Evolutionary conservation across 805 yeast species (phyloP).

Genomic region (Lachancea nothofagi): DNA sequence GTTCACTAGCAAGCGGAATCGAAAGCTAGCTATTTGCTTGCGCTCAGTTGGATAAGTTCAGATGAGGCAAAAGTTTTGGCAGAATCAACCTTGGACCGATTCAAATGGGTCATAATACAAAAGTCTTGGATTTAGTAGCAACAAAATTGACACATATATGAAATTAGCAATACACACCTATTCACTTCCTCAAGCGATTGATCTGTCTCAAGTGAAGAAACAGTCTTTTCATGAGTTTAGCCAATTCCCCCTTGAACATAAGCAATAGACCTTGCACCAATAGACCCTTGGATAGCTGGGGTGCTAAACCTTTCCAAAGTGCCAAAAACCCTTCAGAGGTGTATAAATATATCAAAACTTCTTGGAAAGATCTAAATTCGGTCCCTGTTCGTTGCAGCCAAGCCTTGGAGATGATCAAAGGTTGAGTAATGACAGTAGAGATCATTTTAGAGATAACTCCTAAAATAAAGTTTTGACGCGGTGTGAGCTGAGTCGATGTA

Average conservation of each 20-base stretch:
- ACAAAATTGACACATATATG: not conserved
- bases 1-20: not conserved
- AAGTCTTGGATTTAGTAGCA: too few species aligned
- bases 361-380: conserved; percentile 51
- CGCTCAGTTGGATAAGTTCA: not conserved
- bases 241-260: conserved; percentile 71
- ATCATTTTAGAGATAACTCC: conserved; percentile 78
- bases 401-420: conserved; percentile 78
- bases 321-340: conserved; percentile 58
- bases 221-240: conserved; percentile 24
- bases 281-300: conserved; percentile 76
- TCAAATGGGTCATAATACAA: too few species aligned
- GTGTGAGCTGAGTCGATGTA: conserved; percentile 38
- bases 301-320: conserved; percentile 74
- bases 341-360: conserved; percentile 56
- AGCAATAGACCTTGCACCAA: conserved; percentile 79
- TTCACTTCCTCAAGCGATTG: not conserved
- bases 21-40: not conserved
- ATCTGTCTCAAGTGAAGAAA: conserved; percentile 1
- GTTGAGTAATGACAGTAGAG: conserved; percentile 79
- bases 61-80: not conserved
- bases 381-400: conserved; percentile 57
- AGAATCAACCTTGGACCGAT: not conserved
- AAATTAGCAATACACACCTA: not conserved
- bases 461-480: conserved; percentile 59